These are phyloP conservation scores for Ascocoryne sarcoides DNA, from an alignment of 2,329 filamentous ascomycete species.

Conservation along the genomic window DNA sequence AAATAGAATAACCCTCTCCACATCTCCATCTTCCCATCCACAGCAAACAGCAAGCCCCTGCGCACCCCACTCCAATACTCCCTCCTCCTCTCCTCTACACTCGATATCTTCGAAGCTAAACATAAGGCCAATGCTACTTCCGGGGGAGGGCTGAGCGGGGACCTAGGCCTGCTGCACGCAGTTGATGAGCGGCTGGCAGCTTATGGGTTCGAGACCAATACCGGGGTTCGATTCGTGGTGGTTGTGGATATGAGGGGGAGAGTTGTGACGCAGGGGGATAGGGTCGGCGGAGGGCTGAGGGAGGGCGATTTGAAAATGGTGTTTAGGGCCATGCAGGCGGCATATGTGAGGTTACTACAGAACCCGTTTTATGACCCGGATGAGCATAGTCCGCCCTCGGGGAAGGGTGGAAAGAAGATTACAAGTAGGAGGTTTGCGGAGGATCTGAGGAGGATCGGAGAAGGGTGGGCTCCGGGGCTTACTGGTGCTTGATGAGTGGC, in stretches of 20 bases:
- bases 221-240: conserved; percentile 81
- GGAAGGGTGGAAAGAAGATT: conserved; percentile 58
- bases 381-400: conserved; percentile 55
- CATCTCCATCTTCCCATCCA: conserved; percentile 72
- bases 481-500: conserved; percentile 39
- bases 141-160: conserved; percentile 55
- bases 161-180: conserved; percentile 85
- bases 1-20: conserved; percentile 89
- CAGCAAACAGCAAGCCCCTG: conserved; percentile 40
- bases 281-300: conserved; percentile 24
- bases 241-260: conserved; percentile 85
- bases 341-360: conserved; percentile 79
- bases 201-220: conserved; percentile 96
- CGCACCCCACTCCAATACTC: conserved; percentile 81
- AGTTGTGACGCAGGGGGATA: conserved; percentile 20
- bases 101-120: conserved; percentile 89
- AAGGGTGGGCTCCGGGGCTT: conserved; percentile 71
- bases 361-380: conserved; percentile 95
- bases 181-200: conserved; percentile 87
- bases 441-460: conserved; percentile 80
- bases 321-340: conserved; percentile 85
- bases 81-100: conserved; percentile 79
- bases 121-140: conserved; percentile 56
- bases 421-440: conserved; percentile 71
- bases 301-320: conserved; percentile 28